Conservation (phyloP, 768 basidiomycete genomes). For the Asterophora parasitica region DNA sequence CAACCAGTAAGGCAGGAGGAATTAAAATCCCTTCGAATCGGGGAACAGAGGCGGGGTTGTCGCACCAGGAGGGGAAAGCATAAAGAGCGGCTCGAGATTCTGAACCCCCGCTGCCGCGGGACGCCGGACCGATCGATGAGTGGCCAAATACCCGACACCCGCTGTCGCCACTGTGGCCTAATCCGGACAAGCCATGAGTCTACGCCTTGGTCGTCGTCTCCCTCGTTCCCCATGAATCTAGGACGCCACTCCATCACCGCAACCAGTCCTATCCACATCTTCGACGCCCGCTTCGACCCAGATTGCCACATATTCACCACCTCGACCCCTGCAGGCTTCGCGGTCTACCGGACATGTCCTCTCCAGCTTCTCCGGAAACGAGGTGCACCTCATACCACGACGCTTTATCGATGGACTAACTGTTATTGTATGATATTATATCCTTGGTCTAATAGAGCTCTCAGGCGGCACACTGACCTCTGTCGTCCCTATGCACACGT, state of each 20-base stretch:
- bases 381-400: too few relatives aligned
- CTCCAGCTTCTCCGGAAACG: constrained; percentile 76
- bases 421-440: too few relatives aligned
- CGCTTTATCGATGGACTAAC: too few relatives aligned
- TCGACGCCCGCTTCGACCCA: constrained; percentile 76
- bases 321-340: constrained; percentile 77
- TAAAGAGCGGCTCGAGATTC: too few relatives aligned
- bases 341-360: constrained; percentile 74
- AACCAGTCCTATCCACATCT: constrained; percentile 67
- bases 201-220: constrained; percentile 9
- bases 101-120: too few relatives aligned
- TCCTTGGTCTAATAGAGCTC: constrained; percentile 51
- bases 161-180: constrained; percentile 10
- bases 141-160: too few relatives aligned
- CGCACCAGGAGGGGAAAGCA: too few relatives aligned
- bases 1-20: too few relatives aligned
- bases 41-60: too few relatives aligned
- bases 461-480: constrained; percentile 74
- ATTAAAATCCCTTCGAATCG: too few relatives aligned
- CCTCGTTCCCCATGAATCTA: constrained; percentile 64
- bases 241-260: constrained; percentile 80
- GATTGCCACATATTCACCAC: constrained; percentile 78
- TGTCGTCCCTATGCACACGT: constrained; percentile 73
- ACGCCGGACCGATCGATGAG: too few relatives aligned
- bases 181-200: constrained; percentile 19